Evolutionary conservation across 2,329 filamentous ascomycete genomes (phyloP), one percentile per base, ranked within the genome.

Genomic region (Penicillium decumbens): DNA sequence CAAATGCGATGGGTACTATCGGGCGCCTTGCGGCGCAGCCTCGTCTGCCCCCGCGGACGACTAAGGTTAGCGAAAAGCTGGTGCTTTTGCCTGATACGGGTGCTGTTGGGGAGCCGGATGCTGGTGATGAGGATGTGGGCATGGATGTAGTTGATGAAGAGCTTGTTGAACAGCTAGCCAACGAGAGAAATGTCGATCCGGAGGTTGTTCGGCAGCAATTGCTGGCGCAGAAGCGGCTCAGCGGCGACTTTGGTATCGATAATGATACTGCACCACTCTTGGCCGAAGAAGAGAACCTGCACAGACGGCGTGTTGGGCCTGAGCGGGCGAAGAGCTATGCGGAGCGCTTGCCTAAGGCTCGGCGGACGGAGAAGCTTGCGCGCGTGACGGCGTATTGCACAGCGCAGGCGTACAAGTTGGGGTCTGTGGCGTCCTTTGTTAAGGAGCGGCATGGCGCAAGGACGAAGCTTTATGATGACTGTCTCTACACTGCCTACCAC

Each of bases 391-490:
- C 93, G 9, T 98, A 97, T 70, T 97, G 92, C 70, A 97, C 90
- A 0, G 92, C 93, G 0, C 89, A 96, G 69, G 88, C 87, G 6
- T 97, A 91, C 74, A 95, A 92, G 73, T 83, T 95, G 73, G 86
- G 87, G 61, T 81, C 85, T 24, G 89, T 90, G n/a, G 89, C 91
- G 12, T 83, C 88, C 29, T 98, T 98, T 66, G 77, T 96, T 53
- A 86, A 88, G 60, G 88, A 88, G 56, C 86, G 85, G 63, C 93
- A 98, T 72, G 85, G 87, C 28, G 92, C 91, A 1, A 87, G 90
- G 72, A 95, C 92, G 12, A 98, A 98, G 72, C 78, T 97, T 4
- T 98, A 98, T 71, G 93, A 98, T 69, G 93, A 98, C 70, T 98
- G 93, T 65, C 76, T 98, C 23, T 98, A 98, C 67, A 89, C 86